phyloP scores from a whole-genome alignment of 179 eudicot genomes.

The Sideroxylon spinosum region DNA sequence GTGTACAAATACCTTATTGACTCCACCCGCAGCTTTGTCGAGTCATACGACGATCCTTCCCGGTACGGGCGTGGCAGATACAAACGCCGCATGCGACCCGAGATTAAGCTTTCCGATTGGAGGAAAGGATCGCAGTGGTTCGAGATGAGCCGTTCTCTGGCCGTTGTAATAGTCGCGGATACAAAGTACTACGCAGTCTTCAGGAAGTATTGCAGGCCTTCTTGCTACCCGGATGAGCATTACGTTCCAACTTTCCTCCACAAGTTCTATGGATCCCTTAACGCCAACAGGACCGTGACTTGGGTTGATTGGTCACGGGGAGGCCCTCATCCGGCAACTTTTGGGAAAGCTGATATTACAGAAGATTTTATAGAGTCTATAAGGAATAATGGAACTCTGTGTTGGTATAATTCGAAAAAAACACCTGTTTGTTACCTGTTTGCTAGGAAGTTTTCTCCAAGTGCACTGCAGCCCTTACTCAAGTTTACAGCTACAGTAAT shows the following conservation, averaged over 20 bases:
- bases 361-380: constrained; percentile 27
- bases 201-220: constrained; percentile 39
- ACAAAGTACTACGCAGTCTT: constrained; percentile 32
- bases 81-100: constrained; percentile 38
- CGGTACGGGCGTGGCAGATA: constrained; percentile 55
- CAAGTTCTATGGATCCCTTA: constrained; percentile 28
- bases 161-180: constrained; percentile 41
- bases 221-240: constrained; percentile 56
- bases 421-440: constrained; percentile 37
- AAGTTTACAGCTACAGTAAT: background rate
- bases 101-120: constrained; percentile 42
- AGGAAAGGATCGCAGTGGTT: constrained; percentile 79
- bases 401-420: constrained; percentile 32
- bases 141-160: constrained; percentile 44
- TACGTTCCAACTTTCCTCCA: constrained; percentile 56
- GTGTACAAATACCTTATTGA: constrained; percentile 49
- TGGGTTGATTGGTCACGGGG: constrained; percentile 67
- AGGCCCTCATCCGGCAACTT: constrained; percentile 57
- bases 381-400: constrained; percentile 21
- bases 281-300: constrained; percentile 49
- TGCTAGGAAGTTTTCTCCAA: constrained; percentile 51
- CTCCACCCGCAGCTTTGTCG: constrained; percentile 41
- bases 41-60: constrained; percentile 38
- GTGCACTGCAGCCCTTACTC: constrained; percentile 47
- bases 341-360: constrained; percentile 36